phyloP scores from a whole-genome alignment of 495 filamentous ascomycete genomes.

The Aspergillus funiculosus region DNA sequence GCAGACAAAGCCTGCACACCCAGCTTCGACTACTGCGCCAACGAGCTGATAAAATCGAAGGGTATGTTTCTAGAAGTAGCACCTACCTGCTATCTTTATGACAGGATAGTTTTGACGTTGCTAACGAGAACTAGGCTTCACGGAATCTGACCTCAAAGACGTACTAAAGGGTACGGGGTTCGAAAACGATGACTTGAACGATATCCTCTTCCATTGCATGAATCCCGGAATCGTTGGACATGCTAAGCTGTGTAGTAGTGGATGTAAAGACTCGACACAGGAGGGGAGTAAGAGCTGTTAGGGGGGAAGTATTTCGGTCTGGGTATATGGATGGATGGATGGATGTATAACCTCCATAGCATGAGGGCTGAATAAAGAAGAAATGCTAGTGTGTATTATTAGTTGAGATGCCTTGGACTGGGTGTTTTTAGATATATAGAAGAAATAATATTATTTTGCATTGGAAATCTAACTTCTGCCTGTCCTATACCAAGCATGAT shows the following conservation, averaged over 20 bases:
- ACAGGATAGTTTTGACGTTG: not conserved
- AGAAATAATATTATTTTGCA: too few species aligned
- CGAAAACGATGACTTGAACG: constrained; percentile 27
- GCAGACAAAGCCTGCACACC: constrained; percentile 35
- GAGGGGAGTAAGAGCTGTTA: constrained; percentile 36
- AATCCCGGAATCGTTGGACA: constrained; percentile 37
- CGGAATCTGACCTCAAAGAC: constrained; percentile 29
- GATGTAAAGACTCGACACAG: constrained; percentile 26
- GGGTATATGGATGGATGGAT: too few species aligned
- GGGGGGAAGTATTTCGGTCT: not conserved
- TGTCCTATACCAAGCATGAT: too few species aligned
- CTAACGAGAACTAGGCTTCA: constrained; percentile 26
- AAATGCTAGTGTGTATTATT: too few species aligned
- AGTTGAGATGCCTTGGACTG: too few species aligned
- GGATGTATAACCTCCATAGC: too few species aligned
- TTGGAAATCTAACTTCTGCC: too few species aligned
- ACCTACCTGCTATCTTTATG: too few species aligned
- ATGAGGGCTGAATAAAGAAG: too few species aligned
- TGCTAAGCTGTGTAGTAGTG: constrained; percentile 31
- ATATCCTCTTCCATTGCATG: constrained; percentile 36
- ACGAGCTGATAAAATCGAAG: constrained; percentile 28
- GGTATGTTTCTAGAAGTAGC: constrained; percentile 26
- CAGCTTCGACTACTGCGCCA: constrained; percentile 40
- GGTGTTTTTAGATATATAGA: too few species aligned
- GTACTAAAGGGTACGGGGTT: constrained; percentile 30